Evolutionary conservation across 2,329 filamentous ascomycete genomes (phyloP), one percentile per base, ranked within the genome.

Genomic region (Colletotrichum sojae): DNA sequence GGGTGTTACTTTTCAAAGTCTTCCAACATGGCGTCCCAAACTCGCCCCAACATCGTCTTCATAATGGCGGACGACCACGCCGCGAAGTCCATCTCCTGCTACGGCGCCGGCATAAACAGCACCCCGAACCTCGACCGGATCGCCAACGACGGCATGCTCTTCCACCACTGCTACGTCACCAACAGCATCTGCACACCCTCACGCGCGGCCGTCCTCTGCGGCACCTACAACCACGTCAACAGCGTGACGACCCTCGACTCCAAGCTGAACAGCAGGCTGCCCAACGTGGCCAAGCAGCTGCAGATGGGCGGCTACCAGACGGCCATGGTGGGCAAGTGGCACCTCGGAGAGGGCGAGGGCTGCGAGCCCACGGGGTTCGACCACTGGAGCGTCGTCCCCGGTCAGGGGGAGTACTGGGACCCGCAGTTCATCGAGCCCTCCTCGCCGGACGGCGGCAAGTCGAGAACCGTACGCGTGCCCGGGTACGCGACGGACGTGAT

Each of bases 41-140:
- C 27, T 6, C 27, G 72, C 46, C 75, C 77, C 49, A 83, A 83
- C 67, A 63, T 67, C 58, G 25, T 87, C 63, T 87, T 87, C 76
- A 85, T 87, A 74, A 85, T 87, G 83, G 85, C 84, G 0, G 85
- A 87, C 74, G 85, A 86, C 75, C 85, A 87, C 77, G 85, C 85
- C 9, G 76, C 82, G 51, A 86, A 87, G 71, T 77, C 84, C n/a
- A 86, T 86, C 55, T 80, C 77, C 18, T 78, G 78, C 67, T 87
- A 87, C 49, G 84, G 84, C 3, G 83, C 84, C 1, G 83, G 82
- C 5, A 86, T 88, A 73, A 87, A 87, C 73, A 63, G 80, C 60
- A 87, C 85, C 1, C 85, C 85, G 6, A 83, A 87, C 70, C 76
- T 88, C 20, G 85, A 87, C 72, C 80, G 85, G 0, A 71, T 87